Conservation (phyloP, 2,329 filamentous ascomycete genomes). For the Fusarium longipes region DNA sequence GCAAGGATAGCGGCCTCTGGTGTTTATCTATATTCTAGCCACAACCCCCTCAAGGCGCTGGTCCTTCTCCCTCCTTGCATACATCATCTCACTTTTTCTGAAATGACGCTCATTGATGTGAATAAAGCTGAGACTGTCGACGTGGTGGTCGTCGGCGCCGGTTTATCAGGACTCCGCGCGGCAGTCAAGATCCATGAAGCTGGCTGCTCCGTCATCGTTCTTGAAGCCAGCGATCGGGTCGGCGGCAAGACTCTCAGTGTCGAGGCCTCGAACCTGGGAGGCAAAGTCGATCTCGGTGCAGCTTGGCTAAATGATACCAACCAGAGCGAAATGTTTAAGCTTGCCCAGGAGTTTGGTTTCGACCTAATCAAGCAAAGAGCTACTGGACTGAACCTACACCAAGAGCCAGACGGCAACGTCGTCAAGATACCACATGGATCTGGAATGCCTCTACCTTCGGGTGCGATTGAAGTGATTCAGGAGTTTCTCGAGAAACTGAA, state of each 20-base stretch:
- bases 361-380: conserved; percentile 36
- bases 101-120: conserved; percentile 11
- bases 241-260: conserved; percentile 57
- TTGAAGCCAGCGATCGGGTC: conserved; percentile 61
- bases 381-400: conserved; percentile 16
- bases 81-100: background rate
- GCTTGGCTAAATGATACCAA: conserved; percentile 44
- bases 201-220: conserved; percentile 54
- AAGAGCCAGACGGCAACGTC: conserved; percentile 21
- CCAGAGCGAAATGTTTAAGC: conserved; percentile 33
- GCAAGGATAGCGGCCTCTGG: background rate
- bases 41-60: background rate
- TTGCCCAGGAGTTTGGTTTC: conserved; percentile 31
- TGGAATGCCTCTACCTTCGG: conserved; percentile 9
- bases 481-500: conserved; percentile 13
- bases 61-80: background rate
- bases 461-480: conserved; percentile 12
- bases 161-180: conserved; percentile 52
- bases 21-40: background rate
- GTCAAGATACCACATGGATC: conserved; percentile 20
- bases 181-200: conserved; percentile 49
- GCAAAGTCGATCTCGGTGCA: conserved; percentile 39
- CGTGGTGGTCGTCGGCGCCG: conserved; percentile 37
- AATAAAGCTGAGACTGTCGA: conserved; percentile 12
- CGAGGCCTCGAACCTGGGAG: conserved; percentile 4